A percentile compares a stretch with the other conserved stretches of the same genome.
phyloP scores from a whole-genome alignment of 1,284 basidiomycete genomes.

The Earliella scabrosa region DNA sequence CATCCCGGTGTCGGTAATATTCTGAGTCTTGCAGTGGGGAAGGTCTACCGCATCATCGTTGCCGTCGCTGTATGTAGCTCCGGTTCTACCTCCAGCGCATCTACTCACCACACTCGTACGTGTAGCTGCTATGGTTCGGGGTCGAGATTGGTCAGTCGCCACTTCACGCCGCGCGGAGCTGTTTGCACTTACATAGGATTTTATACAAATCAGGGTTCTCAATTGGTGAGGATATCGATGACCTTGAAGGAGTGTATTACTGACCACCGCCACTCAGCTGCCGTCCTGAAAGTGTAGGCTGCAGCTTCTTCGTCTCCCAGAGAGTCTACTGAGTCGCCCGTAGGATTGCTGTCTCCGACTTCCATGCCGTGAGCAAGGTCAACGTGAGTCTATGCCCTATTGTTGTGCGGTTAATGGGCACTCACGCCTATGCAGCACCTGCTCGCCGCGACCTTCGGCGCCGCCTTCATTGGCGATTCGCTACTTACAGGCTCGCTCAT shows the following conservation, averaged over 20 bases:
- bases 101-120: neutral
- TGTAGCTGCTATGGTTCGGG: neutral
- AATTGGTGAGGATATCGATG: neutral
- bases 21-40: neutral
- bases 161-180: neutral
- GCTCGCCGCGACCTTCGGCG: neutral
- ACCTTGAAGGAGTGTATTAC: neutral
- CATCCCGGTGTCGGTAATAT: neutral
- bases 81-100: too few species aligned
- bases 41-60: neutral
- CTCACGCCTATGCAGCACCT: neutral
- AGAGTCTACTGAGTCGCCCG: neutral
- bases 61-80: neutral
- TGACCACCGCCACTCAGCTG: neutral
- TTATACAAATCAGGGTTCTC: neutral
- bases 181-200: neutral
- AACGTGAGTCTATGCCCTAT: neutral
- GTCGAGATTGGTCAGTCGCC: neutral
- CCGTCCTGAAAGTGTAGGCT: neutral
- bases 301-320: too few species aligned
- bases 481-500: neutral
- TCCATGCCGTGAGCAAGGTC: neutral
- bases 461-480: slow-evolving; percentile 1
- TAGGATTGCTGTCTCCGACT: neutral
- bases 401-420: neutral